Conservation (phyloP, 805 yeast species). For the Metschnikowia hibisci region DNA sequence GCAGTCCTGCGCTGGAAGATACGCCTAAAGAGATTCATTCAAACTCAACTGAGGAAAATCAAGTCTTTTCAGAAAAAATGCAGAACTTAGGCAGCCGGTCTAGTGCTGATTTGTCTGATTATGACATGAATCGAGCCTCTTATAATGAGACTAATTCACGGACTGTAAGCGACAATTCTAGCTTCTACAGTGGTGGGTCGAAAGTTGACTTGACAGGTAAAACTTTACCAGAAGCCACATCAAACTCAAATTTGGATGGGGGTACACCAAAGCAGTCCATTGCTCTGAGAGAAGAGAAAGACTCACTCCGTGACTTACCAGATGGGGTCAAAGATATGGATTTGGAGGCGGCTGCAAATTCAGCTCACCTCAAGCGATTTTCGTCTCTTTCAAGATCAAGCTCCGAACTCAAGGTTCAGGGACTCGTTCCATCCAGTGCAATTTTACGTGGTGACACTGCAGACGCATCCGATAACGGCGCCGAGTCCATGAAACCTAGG, state of each 20-base stretch:
- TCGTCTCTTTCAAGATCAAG: slow-evolving; percentile 15
- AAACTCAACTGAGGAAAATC: not conserved
- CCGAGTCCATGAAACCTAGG: slow-evolving; percentile 18
- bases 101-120: slow-evolving; percentile 1
- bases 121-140: not conserved
- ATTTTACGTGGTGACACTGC: slow-evolving; percentile 9
- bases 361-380: slow-evolving; percentile 2
- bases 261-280: not conserved
- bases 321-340: not conserved
- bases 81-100: not conserved
- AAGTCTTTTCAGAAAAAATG: slow-evolving; percentile 1
- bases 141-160: not conserved
- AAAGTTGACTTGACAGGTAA: not conserved
- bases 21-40: slow-evolving; percentile 1
- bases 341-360: not conserved
- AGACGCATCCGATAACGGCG: not conserved
- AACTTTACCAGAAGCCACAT: not conserved
- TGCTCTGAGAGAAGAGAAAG: not conserved
- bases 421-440: slow-evolving; percentile 13
- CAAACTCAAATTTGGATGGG: slow-evolving; percentile 1
- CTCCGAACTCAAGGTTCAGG: slow-evolving; percentile 16
- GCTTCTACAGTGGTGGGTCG: not conserved
- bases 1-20: slow-evolving; percentile 3
- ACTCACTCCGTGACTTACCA: not conserved
- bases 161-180: not conserved